A percentile compares a stretch with the other conserved stretches of the same genome.
Conservation (phyloP, 208 protist species). For the Zelonia costaricensis region DNA sequence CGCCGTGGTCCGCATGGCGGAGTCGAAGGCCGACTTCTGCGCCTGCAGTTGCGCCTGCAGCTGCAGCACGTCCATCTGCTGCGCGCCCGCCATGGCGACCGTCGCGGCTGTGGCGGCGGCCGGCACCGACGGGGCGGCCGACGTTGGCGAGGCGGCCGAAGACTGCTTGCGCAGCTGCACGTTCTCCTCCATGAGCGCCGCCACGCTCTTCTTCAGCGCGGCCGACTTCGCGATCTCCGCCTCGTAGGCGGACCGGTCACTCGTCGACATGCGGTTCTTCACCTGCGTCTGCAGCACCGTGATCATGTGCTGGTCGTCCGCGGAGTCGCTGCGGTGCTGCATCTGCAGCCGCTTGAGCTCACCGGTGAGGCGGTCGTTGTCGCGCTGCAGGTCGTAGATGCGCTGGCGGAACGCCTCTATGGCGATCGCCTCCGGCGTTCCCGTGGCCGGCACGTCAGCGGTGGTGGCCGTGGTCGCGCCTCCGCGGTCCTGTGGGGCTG, state of each 20-base stretch:
- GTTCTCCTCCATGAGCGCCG: conserved; percentile 36
- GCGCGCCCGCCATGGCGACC: conserved; percentile 18
- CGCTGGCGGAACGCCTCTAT: conserved; percentile 22
- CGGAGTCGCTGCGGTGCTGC: conserved; percentile 26
- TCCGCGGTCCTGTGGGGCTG: too few relatives aligned
- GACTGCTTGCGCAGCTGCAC: conserved; percentile 12
- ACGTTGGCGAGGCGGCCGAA: neutral
- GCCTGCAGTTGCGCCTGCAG: conserved; percentile 31
- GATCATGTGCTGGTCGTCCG: conserved; percentile 46
- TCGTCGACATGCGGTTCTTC: conserved; percentile 34
- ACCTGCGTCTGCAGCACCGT: conserved; percentile 39
- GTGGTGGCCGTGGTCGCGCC: neutral
- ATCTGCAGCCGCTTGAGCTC: conserved; percentile 49
- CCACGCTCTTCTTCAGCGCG: conserved; percentile 40
- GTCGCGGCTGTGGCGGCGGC: conserved; percentile 3
- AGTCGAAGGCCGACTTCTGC: conserved; percentile 24
- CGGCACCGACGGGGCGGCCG: conserved; percentile 1
- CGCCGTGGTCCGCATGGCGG: conserved; percentile 29
- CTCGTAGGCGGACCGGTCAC: conserved; percentile 36
- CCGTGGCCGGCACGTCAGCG: neutral
- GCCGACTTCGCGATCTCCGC: conserved; percentile 35
- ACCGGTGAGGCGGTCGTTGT: conserved; percentile 40
- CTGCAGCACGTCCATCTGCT: conserved; percentile 27
- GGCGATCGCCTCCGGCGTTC: conserved; percentile 9
- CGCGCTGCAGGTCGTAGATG: conserved; percentile 44